Conservation (phyloP, 148 eudicot species). For the Diospyros kaki region DNA sequence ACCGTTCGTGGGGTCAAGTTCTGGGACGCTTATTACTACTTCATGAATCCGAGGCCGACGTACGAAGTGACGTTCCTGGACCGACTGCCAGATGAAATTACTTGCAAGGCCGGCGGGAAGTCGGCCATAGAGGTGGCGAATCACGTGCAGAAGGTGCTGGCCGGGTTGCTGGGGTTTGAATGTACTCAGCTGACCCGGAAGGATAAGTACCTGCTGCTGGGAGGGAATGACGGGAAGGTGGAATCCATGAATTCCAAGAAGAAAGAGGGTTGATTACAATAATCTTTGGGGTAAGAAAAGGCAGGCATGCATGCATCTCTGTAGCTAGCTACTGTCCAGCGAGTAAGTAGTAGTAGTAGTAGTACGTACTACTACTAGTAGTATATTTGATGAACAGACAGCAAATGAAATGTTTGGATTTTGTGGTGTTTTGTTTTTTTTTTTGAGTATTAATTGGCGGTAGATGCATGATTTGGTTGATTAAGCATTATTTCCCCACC, state of each 20-base stretch:
- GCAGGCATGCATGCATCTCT: too few relatives aligned
- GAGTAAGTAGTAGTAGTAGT: too few relatives aligned
- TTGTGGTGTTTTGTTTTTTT: too few relatives aligned
- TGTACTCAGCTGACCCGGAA: constrained; percentile 92
- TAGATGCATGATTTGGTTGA: too few relatives aligned
- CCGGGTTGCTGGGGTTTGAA: constrained; percentile 82
- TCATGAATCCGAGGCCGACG: constrained; percentile 96
- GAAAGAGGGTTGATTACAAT: not conserved
- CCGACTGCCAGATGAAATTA: constrained; percentile 70
- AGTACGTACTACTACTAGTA: too few relatives aligned
- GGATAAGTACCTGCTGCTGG: constrained; percentile 90
- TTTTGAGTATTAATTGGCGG: too few relatives aligned
- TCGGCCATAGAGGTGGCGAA: constrained; percentile 90
- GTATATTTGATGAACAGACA: too few relatives aligned
- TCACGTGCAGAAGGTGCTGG: constrained; percentile 84
- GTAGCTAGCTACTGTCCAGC: too few relatives aligned
- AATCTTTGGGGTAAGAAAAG: too few relatives aligned
- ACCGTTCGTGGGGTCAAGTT: constrained; percentile 84
- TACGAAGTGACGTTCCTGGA: constrained; percentile 86
- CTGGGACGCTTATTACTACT: constrained; percentile 93
- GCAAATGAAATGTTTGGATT: too few relatives aligned
- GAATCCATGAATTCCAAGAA: constrained; percentile 71
- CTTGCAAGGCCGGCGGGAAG: constrained; percentile 68
- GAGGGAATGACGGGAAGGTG: constrained; percentile 95
- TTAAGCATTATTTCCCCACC: too few relatives aligned